These are phyloP conservation scores for Naegleria gruberi DNA, from an alignment of 208 protist species.

Conservation along the genomic window DNA sequence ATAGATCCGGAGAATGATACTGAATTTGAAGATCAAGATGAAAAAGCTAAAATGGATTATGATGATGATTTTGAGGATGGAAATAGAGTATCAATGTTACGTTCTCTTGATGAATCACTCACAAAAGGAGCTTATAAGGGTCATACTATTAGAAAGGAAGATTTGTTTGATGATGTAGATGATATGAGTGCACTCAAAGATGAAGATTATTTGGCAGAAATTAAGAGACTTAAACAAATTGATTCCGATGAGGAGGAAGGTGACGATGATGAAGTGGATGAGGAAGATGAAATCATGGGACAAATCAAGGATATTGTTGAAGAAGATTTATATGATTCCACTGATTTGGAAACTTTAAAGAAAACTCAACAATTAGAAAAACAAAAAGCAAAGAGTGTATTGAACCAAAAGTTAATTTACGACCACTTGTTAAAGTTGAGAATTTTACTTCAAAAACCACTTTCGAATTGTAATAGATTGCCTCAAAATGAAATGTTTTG, in stretches of 20 bases:
- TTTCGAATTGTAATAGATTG: background rate
- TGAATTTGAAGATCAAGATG: background rate
- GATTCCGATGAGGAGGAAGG: background rate
- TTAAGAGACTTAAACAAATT: background rate
- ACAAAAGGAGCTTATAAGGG: background rate
- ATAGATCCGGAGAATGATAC: background rate
- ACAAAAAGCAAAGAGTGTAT: background rate
- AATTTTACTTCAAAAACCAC: conserved; percentile 15
- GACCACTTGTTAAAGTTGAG: background rate
- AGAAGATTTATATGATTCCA: background rate
- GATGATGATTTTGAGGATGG: background rate
- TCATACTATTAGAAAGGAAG: background rate
- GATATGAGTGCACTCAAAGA: background rate
- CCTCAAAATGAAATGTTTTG: background rate
- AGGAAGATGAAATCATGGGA: background rate
- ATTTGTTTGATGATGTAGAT: background rate
- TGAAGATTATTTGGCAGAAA: background rate
- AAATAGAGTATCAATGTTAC: background rate
- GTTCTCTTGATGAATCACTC: background rate
- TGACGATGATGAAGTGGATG: background rate
- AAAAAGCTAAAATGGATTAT: background rate
- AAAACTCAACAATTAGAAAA: background rate
- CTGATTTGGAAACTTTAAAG: background rate
- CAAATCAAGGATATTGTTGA: background rate
- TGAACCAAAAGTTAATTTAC: conserved; percentile 12